These are phyloP conservation scores for Stevia rebaudiana DNA, from an alignment of 140 eudicot species.

Conservation along the genomic window DNA sequence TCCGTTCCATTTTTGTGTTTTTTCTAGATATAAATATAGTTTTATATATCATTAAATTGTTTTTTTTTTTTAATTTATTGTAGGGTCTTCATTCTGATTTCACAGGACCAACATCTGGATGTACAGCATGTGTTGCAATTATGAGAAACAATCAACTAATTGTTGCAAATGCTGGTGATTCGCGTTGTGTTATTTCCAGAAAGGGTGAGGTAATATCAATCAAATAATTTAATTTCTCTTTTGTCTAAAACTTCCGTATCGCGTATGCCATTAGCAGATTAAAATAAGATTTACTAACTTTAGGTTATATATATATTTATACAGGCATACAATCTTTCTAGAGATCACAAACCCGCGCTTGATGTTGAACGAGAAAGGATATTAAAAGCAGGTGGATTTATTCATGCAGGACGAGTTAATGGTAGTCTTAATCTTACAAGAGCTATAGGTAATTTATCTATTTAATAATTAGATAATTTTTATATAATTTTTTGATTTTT, in stretches of 20 bases:
- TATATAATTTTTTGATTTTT: neutral
- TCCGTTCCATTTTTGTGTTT: neutral
- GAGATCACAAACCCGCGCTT: conserved; percentile 89
- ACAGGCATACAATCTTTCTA: conserved; percentile 88
- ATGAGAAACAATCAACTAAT: conserved; percentile 64
- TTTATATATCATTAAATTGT: neutral
- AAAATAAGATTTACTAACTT: neutral
- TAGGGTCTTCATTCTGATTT: conserved; percentile 99
- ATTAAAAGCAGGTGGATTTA: conserved; percentile 89
- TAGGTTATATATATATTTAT: no score
- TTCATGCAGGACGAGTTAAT: conserved; percentile 89
- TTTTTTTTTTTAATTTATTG: neutral
- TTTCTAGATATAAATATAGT: neutral
- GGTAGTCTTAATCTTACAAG: conserved; percentile 91
- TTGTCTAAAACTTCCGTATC: neutral
- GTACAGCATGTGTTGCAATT: conserved; percentile 92
- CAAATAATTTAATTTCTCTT: neutral
- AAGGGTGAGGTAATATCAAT: conserved; percentile 76
- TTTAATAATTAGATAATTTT: neutral
- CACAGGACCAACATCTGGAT: conserved; percentile 94
- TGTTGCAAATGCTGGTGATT: conserved; percentile 97
- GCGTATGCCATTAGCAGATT: neutral
- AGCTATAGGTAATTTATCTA: conserved; percentile 62
- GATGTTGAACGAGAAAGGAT: conserved; percentile 89
- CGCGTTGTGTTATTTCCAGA: conserved; percentile 92